Base-by-base conservation (phyloP, 768 basidiomycete genomes). In the Boletus huronensis region DNA sequence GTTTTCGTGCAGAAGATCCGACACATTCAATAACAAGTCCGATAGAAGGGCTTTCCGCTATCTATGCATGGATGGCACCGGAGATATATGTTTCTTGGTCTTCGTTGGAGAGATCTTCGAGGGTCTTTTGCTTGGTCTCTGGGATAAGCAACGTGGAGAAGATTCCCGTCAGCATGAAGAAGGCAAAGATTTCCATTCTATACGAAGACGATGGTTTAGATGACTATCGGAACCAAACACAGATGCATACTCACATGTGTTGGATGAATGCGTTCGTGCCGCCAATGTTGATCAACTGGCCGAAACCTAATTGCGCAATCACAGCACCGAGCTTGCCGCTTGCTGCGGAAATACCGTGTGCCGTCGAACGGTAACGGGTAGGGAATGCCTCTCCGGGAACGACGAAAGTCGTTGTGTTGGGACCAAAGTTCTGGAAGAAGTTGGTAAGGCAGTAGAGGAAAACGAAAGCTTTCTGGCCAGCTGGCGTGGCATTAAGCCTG, bases 391-490 rank as follows among this genome's bases (percentile, higher is more conserved):
- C 92, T 58, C 88, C 89, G 0, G 91, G 90, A 4, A 92, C 74
- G 51, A 92, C 54, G 69, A 93, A 93, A 0, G 90, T 91, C 0
- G 88, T 92, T 0, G 80, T 80, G 61, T 91, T 90, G 10, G 86
- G 88, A 2, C 88, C 90, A 58, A 91, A 93, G 73, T 93, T 93
- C 75, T 90, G 87, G 86, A 92, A 90, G 75, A 91, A 91, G 68
- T 89, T 87, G 62, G 89, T 81, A n/a, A 93, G 75, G 67, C 89
- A 89, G 75, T 93, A 93, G 26, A 90, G 79, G 74, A 88, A 86
- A 46, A 90, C 84, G 68, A 93, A 92, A 2, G 77, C 88, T 34
- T 82, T 81, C 16, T 46, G 77, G 19, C 73, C 68, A 2, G 67
- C 11, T 3, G 59, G 4, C 2, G 76, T 79, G 29, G 77, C 75